phyloP scores from a whole-genome alignment of 2,329 filamentous ascomycete genomes.

The Aspergillus sp. region DNA sequence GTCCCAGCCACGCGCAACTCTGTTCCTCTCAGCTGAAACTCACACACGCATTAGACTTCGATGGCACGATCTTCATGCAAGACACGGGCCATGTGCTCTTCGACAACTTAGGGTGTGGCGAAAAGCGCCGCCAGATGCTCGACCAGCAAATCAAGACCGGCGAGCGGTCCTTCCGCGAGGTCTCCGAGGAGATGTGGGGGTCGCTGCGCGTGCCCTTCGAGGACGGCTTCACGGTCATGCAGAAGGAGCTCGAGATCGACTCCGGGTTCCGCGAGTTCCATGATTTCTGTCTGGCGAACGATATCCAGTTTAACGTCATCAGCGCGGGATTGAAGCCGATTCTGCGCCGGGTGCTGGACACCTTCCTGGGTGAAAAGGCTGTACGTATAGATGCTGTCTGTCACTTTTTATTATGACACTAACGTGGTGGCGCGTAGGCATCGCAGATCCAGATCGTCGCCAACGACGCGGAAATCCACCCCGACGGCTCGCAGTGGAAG shows the following conservation, averaged over 20 bases:
- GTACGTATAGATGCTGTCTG: slow-evolving; percentile 12
- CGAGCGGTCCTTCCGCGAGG: slow-evolving; percentile 65
- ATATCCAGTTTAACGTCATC: slow-evolving; percentile 68
- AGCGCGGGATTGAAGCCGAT: slow-evolving; percentile 66
- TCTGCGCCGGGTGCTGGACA: slow-evolving; percentile 59
- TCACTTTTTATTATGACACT: background rate
- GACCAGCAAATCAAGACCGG: slow-evolving; percentile 64
- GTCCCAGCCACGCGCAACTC: no score
- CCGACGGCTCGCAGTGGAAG: slow-evolving; percentile 61
- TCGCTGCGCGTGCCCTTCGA: slow-evolving; percentile 66
- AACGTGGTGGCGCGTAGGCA: slow-evolving; percentile 27
- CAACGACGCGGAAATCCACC: slow-evolving; percentile 61
- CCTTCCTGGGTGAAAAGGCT: slow-evolving; percentile 59
- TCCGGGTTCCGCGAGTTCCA: slow-evolving; percentile 63
- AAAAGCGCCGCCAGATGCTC: slow-evolving; percentile 53
- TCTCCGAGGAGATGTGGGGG: slow-evolving; percentile 71
- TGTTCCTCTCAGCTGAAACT: no score
- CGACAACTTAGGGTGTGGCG: slow-evolving; percentile 63
- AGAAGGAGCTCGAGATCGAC: slow-evolving; percentile 61
- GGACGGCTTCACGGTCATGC: slow-evolving; percentile 64
- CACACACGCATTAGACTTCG: slow-evolving; percentile 54
- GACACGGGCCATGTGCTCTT: slow-evolving; percentile 68
- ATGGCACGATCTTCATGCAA: slow-evolving; percentile 71
- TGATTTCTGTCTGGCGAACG: slow-evolving; percentile 60
- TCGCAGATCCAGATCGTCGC: slow-evolving; percentile 64